phyloP scores from a whole-genome alignment of 768 basidiomycete genomes.

The Pisolithus microcarpus region DNA sequence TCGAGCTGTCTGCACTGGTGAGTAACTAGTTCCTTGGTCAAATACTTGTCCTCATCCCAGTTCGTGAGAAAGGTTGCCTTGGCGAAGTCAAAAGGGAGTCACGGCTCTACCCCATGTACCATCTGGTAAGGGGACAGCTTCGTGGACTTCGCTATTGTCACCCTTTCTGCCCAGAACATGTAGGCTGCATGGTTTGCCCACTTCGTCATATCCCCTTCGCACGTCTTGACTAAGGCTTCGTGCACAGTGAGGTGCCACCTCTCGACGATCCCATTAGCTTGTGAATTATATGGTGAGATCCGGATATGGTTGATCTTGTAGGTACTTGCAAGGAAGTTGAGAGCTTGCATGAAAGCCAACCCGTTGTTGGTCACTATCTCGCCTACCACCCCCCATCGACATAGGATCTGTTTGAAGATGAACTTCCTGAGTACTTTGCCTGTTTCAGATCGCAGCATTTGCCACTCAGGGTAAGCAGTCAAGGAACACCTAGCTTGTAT shows the following conservation, averaged over 20 bases:
- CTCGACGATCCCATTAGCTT: constrained; percentile 25
- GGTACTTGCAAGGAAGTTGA: accelerated
- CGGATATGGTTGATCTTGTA: neutral
- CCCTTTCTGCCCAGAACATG: neutral
- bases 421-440: constrained; percentile 2
- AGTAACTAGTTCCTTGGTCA: neutral
- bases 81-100: neutral
- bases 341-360: neutral
- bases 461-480: constrained; percentile 15
- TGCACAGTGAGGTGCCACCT: constrained; percentile 9
- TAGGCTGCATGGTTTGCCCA: neutral
- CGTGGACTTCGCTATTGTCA: neutral
- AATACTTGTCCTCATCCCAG: neutral
- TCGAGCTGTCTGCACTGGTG: neutral
- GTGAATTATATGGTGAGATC: constrained; percentile 27
- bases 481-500: constrained; percentile 1
- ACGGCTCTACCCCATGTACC: neutral
- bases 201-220: neutral
- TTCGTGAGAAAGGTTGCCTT: neutral
- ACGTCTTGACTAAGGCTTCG: neutral
- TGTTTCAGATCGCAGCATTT: constrained; percentile 24
- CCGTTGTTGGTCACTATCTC: constrained; percentile 5
- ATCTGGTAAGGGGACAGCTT: neutral
- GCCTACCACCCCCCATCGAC: neutral
- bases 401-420: constrained; percentile 19